These are phyloP conservation scores for Pseudonectria foliicola DNA, from an alignment of 2,329 filamentous ascomycete genomes.

Conservation along the genomic window DNA sequence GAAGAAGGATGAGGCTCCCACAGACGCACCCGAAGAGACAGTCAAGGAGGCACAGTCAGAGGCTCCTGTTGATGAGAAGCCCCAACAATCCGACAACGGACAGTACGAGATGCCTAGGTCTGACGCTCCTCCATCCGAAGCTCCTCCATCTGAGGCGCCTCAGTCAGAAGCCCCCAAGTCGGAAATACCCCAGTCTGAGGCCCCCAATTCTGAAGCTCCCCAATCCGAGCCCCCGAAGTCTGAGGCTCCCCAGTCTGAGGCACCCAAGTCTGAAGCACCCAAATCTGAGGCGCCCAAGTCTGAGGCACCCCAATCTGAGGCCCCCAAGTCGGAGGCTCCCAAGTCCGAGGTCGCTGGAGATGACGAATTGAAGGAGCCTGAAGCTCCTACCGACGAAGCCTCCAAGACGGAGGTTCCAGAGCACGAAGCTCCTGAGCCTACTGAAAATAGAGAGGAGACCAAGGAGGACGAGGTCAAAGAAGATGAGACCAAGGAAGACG, in stretches of 20 bases:
- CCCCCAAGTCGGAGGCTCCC: too few species aligned
- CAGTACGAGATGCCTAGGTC: neutral
- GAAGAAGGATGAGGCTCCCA: slow-evolving; percentile 13
- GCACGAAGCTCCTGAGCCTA: slow-evolving; percentile 1
- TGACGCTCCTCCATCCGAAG: too few species aligned
- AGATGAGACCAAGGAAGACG: neutral
- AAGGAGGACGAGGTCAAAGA: slow-evolving; percentile 19
- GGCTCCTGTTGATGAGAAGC: slow-evolving; percentile 2
- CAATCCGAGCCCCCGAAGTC: neutral
- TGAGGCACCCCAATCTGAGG: too few species aligned
- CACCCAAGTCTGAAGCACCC: slow-evolving; percentile 10
- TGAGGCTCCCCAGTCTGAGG: slow-evolving; percentile 6
- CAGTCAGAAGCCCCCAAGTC: neutral
- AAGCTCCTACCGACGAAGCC: slow-evolving; percentile 17
- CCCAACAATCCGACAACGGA: slow-evolving; percentile 5
- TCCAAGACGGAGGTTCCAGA: slow-evolving; percentile 8
- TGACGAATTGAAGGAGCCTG: slow-evolving; percentile 6
- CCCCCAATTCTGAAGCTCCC: neutral
- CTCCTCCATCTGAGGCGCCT: neutral
- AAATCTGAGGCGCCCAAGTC: neutral
- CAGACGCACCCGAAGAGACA: slow-evolving; percentile 4
- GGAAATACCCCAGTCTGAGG: neutral
- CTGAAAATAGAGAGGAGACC: slow-evolving; percentile 27
- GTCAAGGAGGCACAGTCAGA: slow-evolving; percentile 9
- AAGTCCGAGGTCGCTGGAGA: too few species aligned